Base-by-base conservation (phyloP, 768 basidiomycete species). In the Hygrocybe punicea region DNA sequence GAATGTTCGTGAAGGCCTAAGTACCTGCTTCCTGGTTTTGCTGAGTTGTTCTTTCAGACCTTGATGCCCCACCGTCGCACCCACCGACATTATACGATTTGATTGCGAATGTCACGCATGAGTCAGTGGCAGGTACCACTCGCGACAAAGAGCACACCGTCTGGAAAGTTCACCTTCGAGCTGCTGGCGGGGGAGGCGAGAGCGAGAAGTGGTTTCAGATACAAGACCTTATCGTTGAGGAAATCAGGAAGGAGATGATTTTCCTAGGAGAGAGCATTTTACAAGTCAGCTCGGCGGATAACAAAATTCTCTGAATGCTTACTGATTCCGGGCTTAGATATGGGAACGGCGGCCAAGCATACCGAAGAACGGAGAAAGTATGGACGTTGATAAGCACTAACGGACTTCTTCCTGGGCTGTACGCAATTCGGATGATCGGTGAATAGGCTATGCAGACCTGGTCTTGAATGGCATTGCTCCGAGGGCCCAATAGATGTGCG, bases 161-260 rank as follows among this genome's bases (percentile, higher is more conserved):
- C 16, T 96, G 93, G 91, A 98, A 98, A 71, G 88, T 85, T 25
- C 90, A 95, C 72, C 79, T 94, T 51, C 83, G 88, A 58, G 85
- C 85, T 50, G 83, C 84, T 25, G 82, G 84, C 16, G 87, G 85
- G 50, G 87, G 86, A 14, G 89, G 86, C 35, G 90, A 94, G 60
- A 80, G 77, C 50, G 95, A 98, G 72, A 92, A 89, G 68, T 98
- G 97, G 97, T 89, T 91, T 70, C 87, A 93, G 76, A 87, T 98
- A 50, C 93, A 98, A 72, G 96, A 99, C 75, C 78, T 99, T 56
- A 90, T 95, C 59, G 95, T 99, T 9, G 89, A 93, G 69, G 95
- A 98, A 67, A 90, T 92, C n/a, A 79, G 93, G 57, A 93, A 91
- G 71, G 93, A 97, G 68, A 94, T 99, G 92, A 96, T 99, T 53